phyloP scores from a whole-genome alignment of 139 green algal genomes.

The Tetradesmus lagerheimii region DNA sequence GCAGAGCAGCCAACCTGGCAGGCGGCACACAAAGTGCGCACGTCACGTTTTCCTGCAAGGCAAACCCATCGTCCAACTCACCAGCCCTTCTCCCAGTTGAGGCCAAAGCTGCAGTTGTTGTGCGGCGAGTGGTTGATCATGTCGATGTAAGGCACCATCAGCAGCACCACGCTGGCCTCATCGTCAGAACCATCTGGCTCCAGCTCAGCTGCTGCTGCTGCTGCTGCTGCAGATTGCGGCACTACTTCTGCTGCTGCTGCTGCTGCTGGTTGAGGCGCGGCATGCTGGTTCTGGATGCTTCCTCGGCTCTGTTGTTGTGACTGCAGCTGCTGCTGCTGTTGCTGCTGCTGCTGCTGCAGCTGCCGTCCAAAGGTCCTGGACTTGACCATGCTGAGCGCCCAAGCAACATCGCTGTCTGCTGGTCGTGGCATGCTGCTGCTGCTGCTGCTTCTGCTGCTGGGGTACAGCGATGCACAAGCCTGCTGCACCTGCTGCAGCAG shows the following conservation, averaged over 20 bases:
- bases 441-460: slow-evolving; percentile 25
- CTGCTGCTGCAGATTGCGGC: background rate
- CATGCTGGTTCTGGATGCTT: background rate
- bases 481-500: slow-evolving; percentile 8
- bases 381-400: slow-evolving; percentile 43
- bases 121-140: slow-evolving; percentile 35
- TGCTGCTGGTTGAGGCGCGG: background rate
- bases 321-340: background rate
- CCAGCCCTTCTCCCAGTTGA: background rate
- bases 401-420: background rate
- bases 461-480: background rate
- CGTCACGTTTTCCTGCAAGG: background rate
- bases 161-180: slow-evolving; percentile 17
- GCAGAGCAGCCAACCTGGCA: too few species aligned
- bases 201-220: slow-evolving; percentile 2
- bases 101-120: slow-evolving; percentile 7
- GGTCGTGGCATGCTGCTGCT: background rate
- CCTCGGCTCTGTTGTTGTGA: too few species aligned
- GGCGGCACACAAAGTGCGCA: too few species aligned
- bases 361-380: slow-evolving; percentile 15
- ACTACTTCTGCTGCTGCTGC: background rate
- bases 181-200: background rate
- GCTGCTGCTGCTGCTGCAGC: background rate
- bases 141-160: slow-evolving; percentile 39
- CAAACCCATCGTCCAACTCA: background rate